Evolutionary conservation across 202 grass and related monocot species (phyloP), one percentile per base, ranked within the genome.

Genomic region (Saccharum hybrid): DNA sequence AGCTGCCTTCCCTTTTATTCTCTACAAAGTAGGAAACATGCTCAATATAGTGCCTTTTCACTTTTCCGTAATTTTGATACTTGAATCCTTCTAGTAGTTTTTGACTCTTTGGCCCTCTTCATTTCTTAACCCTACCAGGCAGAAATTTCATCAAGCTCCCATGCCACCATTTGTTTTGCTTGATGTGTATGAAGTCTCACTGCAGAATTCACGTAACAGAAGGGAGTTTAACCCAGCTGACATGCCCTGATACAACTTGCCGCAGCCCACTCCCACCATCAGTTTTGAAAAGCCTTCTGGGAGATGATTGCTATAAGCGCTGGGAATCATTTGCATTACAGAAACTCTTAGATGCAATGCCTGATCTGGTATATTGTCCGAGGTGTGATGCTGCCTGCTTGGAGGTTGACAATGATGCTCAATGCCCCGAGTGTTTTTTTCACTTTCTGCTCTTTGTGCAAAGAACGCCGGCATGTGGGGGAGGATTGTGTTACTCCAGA

Each of bases 361-460:
- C 77, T 49, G 91, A 90, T 87, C 82, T 93, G 48, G 91, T 88
- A 34, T 90, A 93, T 42, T 93, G 91, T 71, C 88, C 91, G 4
- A 79, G 91, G 69, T 93, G 91, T 85, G 74, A 86, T 68, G 89
- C 84, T 30, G 91, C 85, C 56, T 93, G 88, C 83, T 90, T 93
- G 67, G 81, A 90, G 84, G 87, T 88, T 87, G 85, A 80, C 39
- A 75, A 93, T 46, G 81, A 93, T 80, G 79, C 88, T 65, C 91
- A 93, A 79, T 93, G 91, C 64, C 81, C 85, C 21, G 87, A 93
- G 70, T 93, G 88, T 74, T 83, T 76, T n/a, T 59, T 93, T 90
- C 88, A 93, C 84, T 66, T 93, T 93, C 74, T 93, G 88, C 68
- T 88, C 91, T 57, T 52, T 90, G 37, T 93, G 91, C 57, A 82